Base-by-base conservation (phyloP, 2,329 filamentous ascomycete genomes). In the Cercospora sojina region DNA sequence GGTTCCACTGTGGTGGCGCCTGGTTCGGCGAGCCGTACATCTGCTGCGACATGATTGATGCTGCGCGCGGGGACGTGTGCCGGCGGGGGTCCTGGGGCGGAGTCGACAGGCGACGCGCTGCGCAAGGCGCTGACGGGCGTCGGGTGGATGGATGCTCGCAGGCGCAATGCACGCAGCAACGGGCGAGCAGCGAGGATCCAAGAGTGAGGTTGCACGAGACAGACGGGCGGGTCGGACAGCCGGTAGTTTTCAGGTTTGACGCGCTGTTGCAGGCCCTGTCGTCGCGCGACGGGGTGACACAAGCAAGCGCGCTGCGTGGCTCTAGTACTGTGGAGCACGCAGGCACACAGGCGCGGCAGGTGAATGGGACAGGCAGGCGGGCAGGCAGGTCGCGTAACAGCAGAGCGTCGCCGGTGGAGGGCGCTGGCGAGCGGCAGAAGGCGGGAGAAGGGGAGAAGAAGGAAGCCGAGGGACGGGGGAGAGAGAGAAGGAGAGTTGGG, bases 21-120 rank as follows among this genome's bases (percentile, higher is more conserved):
- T 69, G 69, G 23, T 72, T 67, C 16, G 72, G 71, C 32, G 72
- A 71, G 29, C 65, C 65, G 59, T 72, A 73, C 68, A 70, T 70
- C 41, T 62, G 60, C n/a, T 62, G 47, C 32, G 60, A 49, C 60
- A 62, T 62, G 18, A 25, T 55, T 9, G 12, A 20, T 20, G 43
- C 27, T 27, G 20, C 25, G n/a, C 12, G 47, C 18, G 47, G 47
- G 18, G 12, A 41, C 32, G 60, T 38, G 31, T 29, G 43, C 18
- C 43, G 59, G 47, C 47, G 47, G 13, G 18, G 20, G 13, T 51
- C 4, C 13, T 5, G 8, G 18, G 47, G 47, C 25, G 47, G 47
- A 23, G 47, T 20, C 47, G 47, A 27, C 47, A 3, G 25, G 18
- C 20, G 25, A 23, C 20, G 47, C 25, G 47, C 18, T 47, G 41